Evolutionary conservation across 371 early-diverging fungal genomes (phyloP).

Genomic region (Syncephalis fuscata): DNA sequence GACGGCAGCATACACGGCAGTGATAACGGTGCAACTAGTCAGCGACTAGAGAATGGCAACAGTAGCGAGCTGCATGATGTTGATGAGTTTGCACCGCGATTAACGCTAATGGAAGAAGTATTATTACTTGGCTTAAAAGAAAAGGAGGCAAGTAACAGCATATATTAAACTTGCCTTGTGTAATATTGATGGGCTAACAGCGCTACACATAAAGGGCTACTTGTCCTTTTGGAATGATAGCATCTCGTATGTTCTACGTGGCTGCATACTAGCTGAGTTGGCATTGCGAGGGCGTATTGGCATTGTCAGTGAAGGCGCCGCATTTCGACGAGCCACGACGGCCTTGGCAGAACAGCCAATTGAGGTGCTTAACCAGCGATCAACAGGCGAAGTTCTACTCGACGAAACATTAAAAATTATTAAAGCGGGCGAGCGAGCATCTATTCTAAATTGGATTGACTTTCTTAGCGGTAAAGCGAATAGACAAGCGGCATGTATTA

Average conservation of each 20-base stretch:
- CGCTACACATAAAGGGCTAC: constrained; percentile 68
- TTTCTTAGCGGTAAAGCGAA: constrained; percentile 89
- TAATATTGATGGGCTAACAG: neutral
- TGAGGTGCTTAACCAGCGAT: constrained; percentile 61
- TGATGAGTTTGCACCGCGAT: constrained; percentile 19
- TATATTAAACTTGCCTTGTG: too few relatives aligned
- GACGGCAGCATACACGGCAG: too few relatives aligned
- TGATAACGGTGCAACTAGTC: too few relatives aligned
- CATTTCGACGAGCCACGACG: constrained; percentile 33
- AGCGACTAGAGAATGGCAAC: too few relatives aligned
- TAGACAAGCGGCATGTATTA: constrained; percentile 2
- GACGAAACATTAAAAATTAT: constrained; percentile 88
- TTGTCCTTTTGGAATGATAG: constrained; percentile 97
- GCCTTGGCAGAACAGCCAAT: constrained; percentile 59
- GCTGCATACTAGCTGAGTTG: constrained; percentile 88
- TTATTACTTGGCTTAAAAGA: constrained; percentile 88
- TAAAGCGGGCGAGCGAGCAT: constrained; percentile 47
- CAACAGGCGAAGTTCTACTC: constrained; percentile 88
- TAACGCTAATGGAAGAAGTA: constrained; percentile 90
- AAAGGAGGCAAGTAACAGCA: constrained; percentile 43
- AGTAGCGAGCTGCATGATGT: too few relatives aligned
- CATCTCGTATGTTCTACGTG: constrained; percentile 88
- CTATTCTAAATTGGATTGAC: constrained; percentile 89
- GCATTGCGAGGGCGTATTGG: constrained; percentile 79
- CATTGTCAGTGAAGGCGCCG: constrained; percentile 71